Conservation (phyloP, 352 stramenopile species). For the Phytopythium aichiense region DNA sequence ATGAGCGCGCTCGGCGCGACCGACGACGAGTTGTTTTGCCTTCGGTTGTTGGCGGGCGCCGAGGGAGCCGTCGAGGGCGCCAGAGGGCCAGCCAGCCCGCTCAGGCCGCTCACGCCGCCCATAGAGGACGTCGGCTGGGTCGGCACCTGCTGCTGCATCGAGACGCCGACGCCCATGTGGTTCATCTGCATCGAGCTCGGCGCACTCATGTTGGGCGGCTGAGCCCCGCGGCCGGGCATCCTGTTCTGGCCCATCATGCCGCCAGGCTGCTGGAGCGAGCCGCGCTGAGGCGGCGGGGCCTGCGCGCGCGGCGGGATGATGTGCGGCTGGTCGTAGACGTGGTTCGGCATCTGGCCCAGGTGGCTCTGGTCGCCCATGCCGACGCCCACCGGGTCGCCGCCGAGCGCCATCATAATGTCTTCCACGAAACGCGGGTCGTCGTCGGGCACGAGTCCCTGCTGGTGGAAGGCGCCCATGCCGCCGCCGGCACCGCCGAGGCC, state of each 20-base stretch:
- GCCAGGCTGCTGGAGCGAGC: constrained; percentile 27
- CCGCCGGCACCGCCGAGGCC: constrained; percentile 19
- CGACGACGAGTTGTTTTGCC: constrained; percentile 8
- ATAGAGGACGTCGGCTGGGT: not conserved
- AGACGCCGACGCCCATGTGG: constrained; percentile 15
- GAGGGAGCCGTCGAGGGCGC: constrained; percentile 7
- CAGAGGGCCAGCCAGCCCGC: constrained; percentile 8
- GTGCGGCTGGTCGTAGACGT: constrained; percentile 63
- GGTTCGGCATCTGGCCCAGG: constrained; percentile 42
- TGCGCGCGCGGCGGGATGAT: constrained; percentile 41
- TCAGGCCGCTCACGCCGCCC: constrained; percentile 6
- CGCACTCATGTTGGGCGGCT: constrained; percentile 14
- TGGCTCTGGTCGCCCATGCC: constrained; percentile 46
- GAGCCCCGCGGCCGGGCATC: constrained; percentile 15
- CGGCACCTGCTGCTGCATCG: constrained; percentile 22
- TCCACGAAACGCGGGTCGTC: constrained; percentile 70
- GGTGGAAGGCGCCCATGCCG: constrained; percentile 41
- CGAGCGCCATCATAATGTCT: constrained; percentile 59
- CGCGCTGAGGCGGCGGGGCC: constrained; percentile 27
- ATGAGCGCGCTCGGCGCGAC: constrained; percentile 35
- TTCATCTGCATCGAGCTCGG: constrained; percentile 27
- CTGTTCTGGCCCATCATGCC: constrained; percentile 30
- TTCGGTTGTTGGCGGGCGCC: constrained; percentile 5
- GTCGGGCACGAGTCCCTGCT: constrained; percentile 51
- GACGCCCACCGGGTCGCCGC: constrained; percentile 43